A percentile compares a stretch with the other conserved stretches of the same genome.
These are phyloP conservation scores for Aaosphaeria pasadenensis DNA, from an alignment of 2,329 filamentous ascomycete genomes.

Conservation along the genomic window DNA sequence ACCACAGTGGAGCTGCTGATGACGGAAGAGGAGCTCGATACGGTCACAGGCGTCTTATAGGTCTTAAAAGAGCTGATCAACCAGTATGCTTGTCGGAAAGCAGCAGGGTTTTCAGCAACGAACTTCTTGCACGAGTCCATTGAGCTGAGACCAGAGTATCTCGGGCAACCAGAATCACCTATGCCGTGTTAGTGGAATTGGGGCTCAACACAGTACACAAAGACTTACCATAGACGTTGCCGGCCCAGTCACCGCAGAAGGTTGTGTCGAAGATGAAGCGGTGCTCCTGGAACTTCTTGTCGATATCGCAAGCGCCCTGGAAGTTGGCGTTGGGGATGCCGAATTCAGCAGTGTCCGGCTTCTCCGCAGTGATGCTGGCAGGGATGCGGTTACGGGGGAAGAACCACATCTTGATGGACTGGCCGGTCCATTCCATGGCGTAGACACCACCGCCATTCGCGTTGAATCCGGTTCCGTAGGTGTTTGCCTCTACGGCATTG, in stretches of 20 bases:
- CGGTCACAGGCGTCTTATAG: slow-evolving; percentile 7
- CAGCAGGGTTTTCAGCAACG: slow-evolving; percentile 65
- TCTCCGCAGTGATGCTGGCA: slow-evolving; percentile 54
- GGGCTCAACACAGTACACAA: slow-evolving; percentile 12
- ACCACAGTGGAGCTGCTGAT: not conserved
- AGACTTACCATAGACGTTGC: slow-evolving; percentile 57
- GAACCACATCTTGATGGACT: slow-evolving; percentile 74
- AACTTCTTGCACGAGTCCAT: slow-evolving; percentile 61
- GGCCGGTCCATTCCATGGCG: slow-evolving; percentile 60
- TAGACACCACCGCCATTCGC: slow-evolving; percentile 40
- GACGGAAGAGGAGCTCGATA: slow-evolving; percentile 4
- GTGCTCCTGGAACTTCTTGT: slow-evolving; percentile 65
- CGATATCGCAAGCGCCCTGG: slow-evolving; percentile 68
- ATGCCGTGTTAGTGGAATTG: slow-evolving; percentile 26
- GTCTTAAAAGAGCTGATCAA: slow-evolving; percentile 47
- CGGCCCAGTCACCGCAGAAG: slow-evolving; percentile 89
- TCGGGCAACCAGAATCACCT: slow-evolving; percentile 34
- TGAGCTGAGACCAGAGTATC: slow-evolving; percentile 7
- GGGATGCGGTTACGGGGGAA: slow-evolving; percentile 67
- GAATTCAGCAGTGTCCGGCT: slow-evolving; percentile 64
- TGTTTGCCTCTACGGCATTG: slow-evolving; percentile 27
- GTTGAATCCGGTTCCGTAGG: slow-evolving; percentile 54
- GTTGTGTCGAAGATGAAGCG: slow-evolving; percentile 76
- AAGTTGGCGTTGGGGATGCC: slow-evolving; percentile 66
- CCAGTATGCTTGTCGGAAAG: slow-evolving; percentile 73